Base-by-base conservation (phyloP, 176 grass and related monocot genomes). In the Zea luxurians region DNA sequence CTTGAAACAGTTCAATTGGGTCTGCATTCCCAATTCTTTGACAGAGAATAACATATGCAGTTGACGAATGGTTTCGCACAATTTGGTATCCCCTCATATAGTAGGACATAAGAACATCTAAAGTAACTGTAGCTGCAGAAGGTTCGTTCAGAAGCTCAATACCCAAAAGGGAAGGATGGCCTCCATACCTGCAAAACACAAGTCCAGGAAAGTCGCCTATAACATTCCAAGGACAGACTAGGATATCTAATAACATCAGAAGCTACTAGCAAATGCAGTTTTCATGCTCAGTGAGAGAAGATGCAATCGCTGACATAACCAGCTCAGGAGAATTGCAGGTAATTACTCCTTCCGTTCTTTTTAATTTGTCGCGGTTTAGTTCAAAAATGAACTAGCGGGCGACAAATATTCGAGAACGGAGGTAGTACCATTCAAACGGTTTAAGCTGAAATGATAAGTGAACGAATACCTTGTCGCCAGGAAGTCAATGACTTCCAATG, bases 121-220 rank as follows among this genome's bases (percentile, higher is more conserved):
- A 47, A 17, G 88, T 83, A 83, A 89, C 86, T 34, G 75, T 62
- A 75, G 80, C 69, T 36, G 88, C 91, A 81, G 88, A 94, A 40
- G 92, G 92, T 67, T 94, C 92, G 45, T 94, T 94, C 44, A 94
- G 78, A 82, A 91, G 86, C 83, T 94, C 92, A 78, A 94, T 91
- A 76, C 86, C 86, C 80, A 89, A 89, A 17, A 94, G 80, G 71
- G 89, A 81, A 78, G 83, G 60, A 87, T 94, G 80, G 15, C 86
- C 78, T 42, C 75, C 77, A 61, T 94, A 94, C 68, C 92, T 94
- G 75, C 57, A 75, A 80, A 78, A 57, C 20, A 55, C 43, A 79
- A 73, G 20, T 49, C 42, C 65, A 80, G 55, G 38, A 74, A 82
- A 70, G 17, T 2, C 1, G 8, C 2, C 9, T 35, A 37, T 82